Base-by-base conservation (phyloP, 2,329 filamentous ascomycete genomes). In the Aspergillus sp. region DNA sequence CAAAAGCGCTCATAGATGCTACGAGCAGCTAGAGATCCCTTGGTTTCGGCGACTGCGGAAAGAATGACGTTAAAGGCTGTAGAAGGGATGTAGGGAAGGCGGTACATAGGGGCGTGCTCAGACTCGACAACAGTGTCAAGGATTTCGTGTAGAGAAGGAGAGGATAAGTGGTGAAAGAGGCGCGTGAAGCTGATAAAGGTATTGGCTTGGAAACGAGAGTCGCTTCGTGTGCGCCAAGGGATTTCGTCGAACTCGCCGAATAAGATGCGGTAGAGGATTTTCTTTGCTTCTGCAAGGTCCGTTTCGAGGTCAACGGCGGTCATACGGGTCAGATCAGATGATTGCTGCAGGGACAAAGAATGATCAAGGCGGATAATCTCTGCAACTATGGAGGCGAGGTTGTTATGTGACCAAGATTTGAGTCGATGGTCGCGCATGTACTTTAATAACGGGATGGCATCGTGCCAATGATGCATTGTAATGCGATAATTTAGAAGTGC, bases 21-120 rank as follows among this genome's bases (percentile, higher is more conserved):
- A 56, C 73, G 78, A 57, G 82, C 86, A 34, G 74, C 74, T 9
- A 61, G 55, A 56, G 77, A 80, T 54, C 80, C 82, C 47, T 80
- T 77, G 0, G 73, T 73, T 27, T 80, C 76, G 3, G 83, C 79
- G 8, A 86, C 74, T n/a, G 81, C 83, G 44, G 79, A 74, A 6
- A 89, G 79, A 6, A 86, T 60, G 17, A 67, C 64, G 59, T 85
- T 81, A 74, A 86, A 85, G 5, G 79, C 70, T 3, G 68, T 66
- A 0, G 75, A 64, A 12, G 74, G 68, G 27, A 78, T 65, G 54
- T 66, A 64, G 17, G 65, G 64, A 33, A 69, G 40, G 62, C 61
- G 45, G 68, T 61, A 33, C 56, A 65, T 13, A 56, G 46, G 48
- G 50, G 56, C 17, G 55, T 44, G 19, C 11, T 51, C 37, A 30